phyloP scores from a whole-genome alignment of 1,139 yeast genomes.

The Kodamaea suecica region DNA sequence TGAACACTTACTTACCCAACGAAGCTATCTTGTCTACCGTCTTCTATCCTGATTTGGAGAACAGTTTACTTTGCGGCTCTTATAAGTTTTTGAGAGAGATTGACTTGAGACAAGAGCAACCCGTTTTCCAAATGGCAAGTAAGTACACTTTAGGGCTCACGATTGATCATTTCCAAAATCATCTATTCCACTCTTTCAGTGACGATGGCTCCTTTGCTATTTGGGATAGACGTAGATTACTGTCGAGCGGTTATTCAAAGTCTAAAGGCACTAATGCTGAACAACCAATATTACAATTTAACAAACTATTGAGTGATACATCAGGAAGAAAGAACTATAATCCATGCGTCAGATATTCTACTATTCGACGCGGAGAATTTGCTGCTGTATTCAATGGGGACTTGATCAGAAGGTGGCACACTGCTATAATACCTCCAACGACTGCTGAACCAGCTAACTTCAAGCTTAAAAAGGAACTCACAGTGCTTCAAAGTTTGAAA shows the following conservation, averaged over 20 bases:
- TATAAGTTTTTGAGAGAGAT: conserved; percentile 76
- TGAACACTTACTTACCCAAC: conserved; percentile 62
- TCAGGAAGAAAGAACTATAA: conserved; percentile 59
- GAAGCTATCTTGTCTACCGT: conserved; percentile 70
- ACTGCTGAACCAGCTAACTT: conserved; percentile 1
- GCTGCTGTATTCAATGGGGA: conserved; percentile 80
- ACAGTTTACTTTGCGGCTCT: conserved; percentile 66
- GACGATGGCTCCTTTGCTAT: conserved; percentile 84
- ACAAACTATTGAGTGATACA: conserved; percentile 63
- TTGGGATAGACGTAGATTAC: conserved; percentile 79
- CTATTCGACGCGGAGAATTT: conserved; percentile 67
- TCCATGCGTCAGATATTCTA: conserved; percentile 69
- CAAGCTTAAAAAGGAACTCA: conserved; percentile 8
- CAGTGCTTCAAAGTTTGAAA: conserved; percentile 28
- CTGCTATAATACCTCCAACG: conserved; percentile 53
- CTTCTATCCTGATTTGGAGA: conserved; percentile 61
- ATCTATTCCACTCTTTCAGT: conserved; percentile 68
- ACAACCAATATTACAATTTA: conserved; percentile 64
- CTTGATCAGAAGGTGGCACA: conserved; percentile 76
- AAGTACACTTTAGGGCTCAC: conserved; percentile 68
- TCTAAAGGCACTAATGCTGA: conserved; percentile 29
- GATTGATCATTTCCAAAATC: conserved; percentile 61
- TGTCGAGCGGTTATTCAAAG: conserved; percentile 19
- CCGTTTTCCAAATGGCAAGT: conserved; percentile 72
- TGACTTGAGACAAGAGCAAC: conserved; percentile 68